A percentile compares a stretch with the other conserved stretches of the same genome.
These are phyloP conservation scores for Puccinia horiana DNA, from an alignment of 1,284 basidiomycete genomes.

Conservation along the genomic window DNA sequence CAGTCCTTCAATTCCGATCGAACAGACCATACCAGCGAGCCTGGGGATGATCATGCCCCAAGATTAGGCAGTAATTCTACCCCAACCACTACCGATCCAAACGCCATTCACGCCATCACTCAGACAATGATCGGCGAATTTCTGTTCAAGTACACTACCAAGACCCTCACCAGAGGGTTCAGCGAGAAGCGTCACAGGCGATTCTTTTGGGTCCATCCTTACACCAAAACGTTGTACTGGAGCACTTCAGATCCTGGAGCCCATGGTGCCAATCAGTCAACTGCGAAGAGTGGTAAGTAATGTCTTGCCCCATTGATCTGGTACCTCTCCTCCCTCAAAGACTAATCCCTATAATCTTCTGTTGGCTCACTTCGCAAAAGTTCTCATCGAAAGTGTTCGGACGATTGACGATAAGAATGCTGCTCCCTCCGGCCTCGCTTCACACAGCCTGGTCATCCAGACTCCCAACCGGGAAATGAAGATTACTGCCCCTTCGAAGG, in stretches of 20 bases:
- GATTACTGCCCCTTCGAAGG: constrained; percentile 88
- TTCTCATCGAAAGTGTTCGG: constrained; percentile 90
- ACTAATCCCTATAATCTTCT: not conserved
- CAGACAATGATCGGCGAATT: constrained; percentile 99
- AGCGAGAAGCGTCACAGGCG: constrained; percentile 87
- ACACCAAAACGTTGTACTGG: constrained; percentile 98
- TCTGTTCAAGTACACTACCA: constrained; percentile 93
- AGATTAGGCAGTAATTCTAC: constrained; percentile 9
- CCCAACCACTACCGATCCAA: constrained; percentile 54
- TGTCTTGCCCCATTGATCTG: not conserved
- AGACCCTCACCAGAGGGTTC: constrained; percentile 84
- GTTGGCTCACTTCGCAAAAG: constrained; percentile 61
- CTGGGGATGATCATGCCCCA: constrained; percentile 67
- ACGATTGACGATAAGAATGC: constrained; percentile 88
- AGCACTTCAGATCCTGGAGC: constrained; percentile 89
- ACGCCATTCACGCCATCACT: constrained; percentile 82
- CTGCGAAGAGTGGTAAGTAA: constrained; percentile 88
- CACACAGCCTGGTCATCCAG: constrained; percentile 87
- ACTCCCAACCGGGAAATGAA: constrained; percentile 95
- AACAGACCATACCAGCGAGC: constrained; percentile 54
- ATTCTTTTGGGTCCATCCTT: constrained; percentile 99
- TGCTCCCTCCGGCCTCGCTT: constrained; percentile 85
- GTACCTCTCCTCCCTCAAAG: not conserved
- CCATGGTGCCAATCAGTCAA: constrained; percentile 80
- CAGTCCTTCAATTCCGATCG: constrained; percentile 35